Base-by-base conservation (phyloP, 2,329 filamentous ascomycete genomes). In the Pseudogymnoascus sp. region DNA sequence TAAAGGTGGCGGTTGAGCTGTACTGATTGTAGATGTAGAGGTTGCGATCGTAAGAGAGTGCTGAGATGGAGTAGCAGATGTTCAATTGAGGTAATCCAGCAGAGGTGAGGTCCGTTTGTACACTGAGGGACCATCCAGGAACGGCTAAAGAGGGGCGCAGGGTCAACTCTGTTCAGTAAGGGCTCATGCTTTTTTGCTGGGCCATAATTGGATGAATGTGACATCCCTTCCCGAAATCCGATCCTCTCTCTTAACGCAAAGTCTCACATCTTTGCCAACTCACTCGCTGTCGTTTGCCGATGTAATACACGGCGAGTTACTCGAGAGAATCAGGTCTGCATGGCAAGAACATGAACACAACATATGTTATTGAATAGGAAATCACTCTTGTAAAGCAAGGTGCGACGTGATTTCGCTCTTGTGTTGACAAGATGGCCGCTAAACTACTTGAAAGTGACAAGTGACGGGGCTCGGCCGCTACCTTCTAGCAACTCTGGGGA, bases 11-110 rank as follows among this genome's bases (percentile, higher is more conserved):
- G 21, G 19, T 3, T 38, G 29, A 40, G 38, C 59, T 50, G 62
- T 44, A 61, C 19, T 33, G 56, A 62, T 59, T 64, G 61, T 62
- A 65, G 66, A 33, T 1, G 29, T 33, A 13, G 29, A 40, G 26
- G 50, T 65, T 62, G 61, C 53, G 65, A 68, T 38, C 37, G 61
- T 24, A 4, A 6, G 44, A 19, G n/a, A 56, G 26, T 19, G 31
- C 13, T 42, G 50, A 16, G 62, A 63, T 59, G 59, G 63, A 64
- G 61, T 33, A 16, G 19, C 1, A 26, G 61, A 40, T 11, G 35
- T n/a, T 60, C 44, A 35, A 38, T 60, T 33, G 61, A 50, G 24
- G n/a, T 10, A 13, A 2, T 29, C 10, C 19, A 35, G 40, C 8
- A 29, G 61, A 59, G 53, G 40, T 59, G 47, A 61, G 47, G 37